phyloP scores from a whole-genome alignment of 805 yeast genomes.

The Yamadazyma takamatsuzukensis region DNA sequence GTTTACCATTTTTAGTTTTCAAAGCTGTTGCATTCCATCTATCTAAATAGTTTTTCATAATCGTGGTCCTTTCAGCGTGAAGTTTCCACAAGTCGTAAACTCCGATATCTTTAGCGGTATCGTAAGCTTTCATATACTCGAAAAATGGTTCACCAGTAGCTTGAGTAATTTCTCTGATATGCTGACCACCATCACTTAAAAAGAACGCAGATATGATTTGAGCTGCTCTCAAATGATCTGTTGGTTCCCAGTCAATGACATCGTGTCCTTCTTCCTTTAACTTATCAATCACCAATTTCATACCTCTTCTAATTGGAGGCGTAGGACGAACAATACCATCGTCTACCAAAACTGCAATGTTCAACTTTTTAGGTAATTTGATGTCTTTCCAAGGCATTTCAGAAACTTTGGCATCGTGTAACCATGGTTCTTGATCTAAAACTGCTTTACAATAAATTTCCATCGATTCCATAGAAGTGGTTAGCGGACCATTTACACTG shows the following conservation, averaged over 20 bases:
- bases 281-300: slow-evolving; percentile 50
- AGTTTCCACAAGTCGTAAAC: slow-evolving; percentile 38
- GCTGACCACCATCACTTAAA: slow-evolving; percentile 64
- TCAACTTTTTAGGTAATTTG: slow-evolving; percentile 31
- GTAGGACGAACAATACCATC: slow-evolving; percentile 67
- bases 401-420: slow-evolving; percentile 42
- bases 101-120: slow-evolving; percentile 52
- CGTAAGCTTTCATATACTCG: slow-evolving; percentile 59
- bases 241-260: slow-evolving; percentile 54
- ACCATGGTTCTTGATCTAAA: slow-evolving; percentile 61
- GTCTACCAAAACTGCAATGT: slow-evolving; percentile 58
- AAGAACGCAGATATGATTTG: slow-evolving; percentile 56
- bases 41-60: slow-evolving; percentile 53
- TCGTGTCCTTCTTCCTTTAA: slow-evolving; percentile 56
- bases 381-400: slow-evolving; percentile 54
- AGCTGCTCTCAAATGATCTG: slow-evolving; percentile 53
- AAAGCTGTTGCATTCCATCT: slow-evolving; percentile 49
- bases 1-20: slow-evolving; percentile 53
- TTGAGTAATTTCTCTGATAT: slow-evolving; percentile 47
- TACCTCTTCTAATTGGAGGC: slow-evolving; percentile 52
- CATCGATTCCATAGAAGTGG: slow-evolving; percentile 8
- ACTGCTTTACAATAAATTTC: slow-evolving; percentile 12
- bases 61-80: slow-evolving; percentile 53
- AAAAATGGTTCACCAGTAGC: slow-evolving; percentile 70
- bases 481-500: slow-evolving; percentile 50